These are phyloP conservation scores for Xylaria sp. DNA, from an alignment of 2,329 filamentous ascomycete genomes.

Conservation along the genomic window DNA sequence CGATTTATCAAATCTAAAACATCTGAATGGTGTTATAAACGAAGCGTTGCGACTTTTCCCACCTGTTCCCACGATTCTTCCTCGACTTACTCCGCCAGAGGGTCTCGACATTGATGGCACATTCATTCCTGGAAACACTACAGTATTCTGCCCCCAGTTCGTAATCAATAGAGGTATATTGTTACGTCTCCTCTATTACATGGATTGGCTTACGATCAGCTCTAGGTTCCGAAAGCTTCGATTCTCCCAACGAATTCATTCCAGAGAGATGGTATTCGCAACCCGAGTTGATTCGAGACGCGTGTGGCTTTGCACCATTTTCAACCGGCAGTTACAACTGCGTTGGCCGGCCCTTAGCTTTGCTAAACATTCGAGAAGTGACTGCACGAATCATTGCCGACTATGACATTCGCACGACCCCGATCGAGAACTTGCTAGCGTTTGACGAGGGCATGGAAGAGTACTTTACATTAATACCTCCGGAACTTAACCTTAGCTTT, in stretches of 20 bases:
- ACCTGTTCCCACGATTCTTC: conserved; percentile 39
- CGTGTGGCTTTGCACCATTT: conserved; percentile 41
- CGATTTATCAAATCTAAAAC: conserved; percentile 24
- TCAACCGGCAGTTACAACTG: conserved; percentile 22
- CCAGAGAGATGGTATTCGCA: conserved; percentile 45
- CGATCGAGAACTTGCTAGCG: not conserved
- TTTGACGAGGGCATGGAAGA: conserved; percentile 28
- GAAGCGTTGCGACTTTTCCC: conserved; percentile 50
- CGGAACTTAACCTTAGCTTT: conserved; percentile 22
- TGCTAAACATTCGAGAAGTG: conserved; percentile 26
- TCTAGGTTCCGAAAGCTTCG: conserved; percentile 34
- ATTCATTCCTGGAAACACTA: conserved; percentile 43
- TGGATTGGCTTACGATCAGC: not conserved
- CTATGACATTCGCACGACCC: conserved; percentile 24
- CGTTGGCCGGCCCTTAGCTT: conserved; percentile 19
- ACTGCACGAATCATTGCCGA: conserved; percentile 27
- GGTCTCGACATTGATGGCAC: conserved; percentile 42
- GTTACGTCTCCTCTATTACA: no score
- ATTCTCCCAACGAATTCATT: conserved; percentile 40
- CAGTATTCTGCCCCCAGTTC: conserved; percentile 39
- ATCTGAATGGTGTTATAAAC: conserved; percentile 49
- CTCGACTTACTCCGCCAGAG: conserved; percentile 39
- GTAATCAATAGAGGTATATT: conserved; percentile 36
- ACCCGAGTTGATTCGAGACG: conserved; percentile 40
- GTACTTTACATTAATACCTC: conserved; percentile 17